phyloP scores from a whole-genome alignment of 2,329 filamentous ascomycete genomes.

The Sporothrix protearum region DNA sequence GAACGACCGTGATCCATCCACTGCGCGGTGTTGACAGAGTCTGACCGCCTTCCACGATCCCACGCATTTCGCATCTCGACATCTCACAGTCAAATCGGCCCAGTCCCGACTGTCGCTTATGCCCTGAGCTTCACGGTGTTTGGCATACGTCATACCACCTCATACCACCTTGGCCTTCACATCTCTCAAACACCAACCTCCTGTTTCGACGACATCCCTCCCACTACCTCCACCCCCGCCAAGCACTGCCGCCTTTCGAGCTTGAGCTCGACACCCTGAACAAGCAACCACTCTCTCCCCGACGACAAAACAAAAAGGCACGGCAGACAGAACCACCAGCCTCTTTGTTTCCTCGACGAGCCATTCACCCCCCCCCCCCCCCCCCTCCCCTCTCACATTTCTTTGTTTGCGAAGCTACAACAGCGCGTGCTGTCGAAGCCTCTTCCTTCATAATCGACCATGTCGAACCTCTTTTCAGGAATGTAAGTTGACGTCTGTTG shows the following conservation, averaged over 20 bases:
- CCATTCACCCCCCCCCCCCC: neutral
- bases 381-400: neutral
- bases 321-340: neutral
- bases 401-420: slow-evolving; percentile 9
- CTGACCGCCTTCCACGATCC: neutral
- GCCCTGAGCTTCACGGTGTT: neutral
- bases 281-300: neutral
- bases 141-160: neutral
- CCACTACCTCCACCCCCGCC: neutral
- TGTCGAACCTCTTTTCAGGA: slow-evolving; percentile 35
- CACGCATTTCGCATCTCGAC: neutral
- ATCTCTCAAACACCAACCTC: slow-evolving; percentile 12
- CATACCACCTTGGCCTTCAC: neutral
- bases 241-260: neutral
- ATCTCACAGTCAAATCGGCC: neutral
- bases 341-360: slow-evolving; percentile 6
- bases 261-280: neutral
- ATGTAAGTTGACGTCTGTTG: slow-evolving; percentile 27
- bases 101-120: neutral
- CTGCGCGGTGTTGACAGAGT: neutral
- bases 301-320: neutral
- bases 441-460: slow-evolving; percentile 23
- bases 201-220: slow-evolving; percentile 17
- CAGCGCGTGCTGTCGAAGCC: slow-evolving; percentile 10
- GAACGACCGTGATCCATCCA: neutral